phyloP scores from a whole-genome alignment of 1,284 basidiomycete species.

The Tylopilus orsonianus region DNA sequence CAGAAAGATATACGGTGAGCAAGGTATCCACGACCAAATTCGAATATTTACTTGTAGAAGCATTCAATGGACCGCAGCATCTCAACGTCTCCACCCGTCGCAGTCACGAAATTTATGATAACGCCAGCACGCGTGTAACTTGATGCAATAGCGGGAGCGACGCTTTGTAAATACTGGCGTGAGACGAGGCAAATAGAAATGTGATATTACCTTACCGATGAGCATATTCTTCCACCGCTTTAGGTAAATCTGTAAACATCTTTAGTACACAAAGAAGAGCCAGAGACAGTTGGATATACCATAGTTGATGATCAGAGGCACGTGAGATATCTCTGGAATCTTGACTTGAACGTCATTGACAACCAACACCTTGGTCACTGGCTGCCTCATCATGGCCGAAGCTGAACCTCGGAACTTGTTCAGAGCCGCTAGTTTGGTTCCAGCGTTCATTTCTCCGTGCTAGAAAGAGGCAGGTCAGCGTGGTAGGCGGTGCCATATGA shows the following conservation, averaged over 20 bases:
- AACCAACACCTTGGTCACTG: slow-evolving; percentile 74
- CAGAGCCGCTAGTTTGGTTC: slow-evolving; percentile 74
- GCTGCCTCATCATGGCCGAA: slow-evolving; percentile 58
- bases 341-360: slow-evolving; percentile 92
- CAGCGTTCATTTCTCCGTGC: slow-evolving; percentile 86
- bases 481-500: not conserved
- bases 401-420: slow-evolving; percentile 73
- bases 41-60: slow-evolving; percentile 75
- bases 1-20: slow-evolving; percentile 10
- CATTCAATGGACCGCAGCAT: slow-evolving; percentile 97
- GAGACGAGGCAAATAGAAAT: slow-evolving; percentile 3
- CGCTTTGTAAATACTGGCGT: slow-evolving; percentile 41
- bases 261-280: slow-evolving; percentile 10
- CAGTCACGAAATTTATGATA: slow-evolving; percentile 93
- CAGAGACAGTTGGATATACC: slow-evolving; percentile 42
- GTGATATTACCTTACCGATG: slow-evolving; percentile 61
- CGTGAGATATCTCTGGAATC: slow-evolving; percentile 83
- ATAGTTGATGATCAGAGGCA: slow-evolving; percentile 92
- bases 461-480: slow-evolving; percentile 32
- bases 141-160: slow-evolving; percentile 78
- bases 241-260: slow-evolving; percentile 74
- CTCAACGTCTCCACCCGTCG: slow-evolving; percentile 94
- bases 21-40: not conserved
- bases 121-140: slow-evolving; percentile 83
- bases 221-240: slow-evolving; percentile 94